phyloP scores from a whole-genome alignment of 345 rosid genomes.

The Heritiera littoralis region DNA sequence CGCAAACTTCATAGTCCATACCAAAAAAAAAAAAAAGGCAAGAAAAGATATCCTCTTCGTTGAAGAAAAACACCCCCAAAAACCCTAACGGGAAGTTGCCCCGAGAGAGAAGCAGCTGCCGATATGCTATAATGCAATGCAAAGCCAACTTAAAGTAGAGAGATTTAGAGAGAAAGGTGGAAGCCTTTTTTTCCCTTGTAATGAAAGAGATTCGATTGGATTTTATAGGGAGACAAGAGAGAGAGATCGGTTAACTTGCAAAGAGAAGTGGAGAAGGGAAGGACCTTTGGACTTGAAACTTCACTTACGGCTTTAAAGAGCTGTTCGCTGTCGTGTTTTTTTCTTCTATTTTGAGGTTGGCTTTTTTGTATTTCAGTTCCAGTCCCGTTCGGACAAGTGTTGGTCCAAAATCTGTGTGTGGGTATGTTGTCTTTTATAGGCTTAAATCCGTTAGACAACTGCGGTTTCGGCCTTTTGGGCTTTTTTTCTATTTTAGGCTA shows the following conservation, averaged over 20 bases:
- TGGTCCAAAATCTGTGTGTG: background rate
- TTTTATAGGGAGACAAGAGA: background rate
- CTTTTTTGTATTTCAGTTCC: background rate
- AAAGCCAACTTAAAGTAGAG: background rate
- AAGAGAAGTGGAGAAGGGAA: background rate
- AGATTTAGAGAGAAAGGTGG: background rate
- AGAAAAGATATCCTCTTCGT: background rate
- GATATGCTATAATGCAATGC: background rate
- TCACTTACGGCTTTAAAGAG: background rate
- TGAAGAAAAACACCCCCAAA: conserved; percentile 7
- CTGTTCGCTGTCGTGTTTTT: background rate
- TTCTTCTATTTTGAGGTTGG: no score
- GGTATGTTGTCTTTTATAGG: background rate
- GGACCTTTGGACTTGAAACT: conserved; percentile 20
- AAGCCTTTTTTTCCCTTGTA: background rate
- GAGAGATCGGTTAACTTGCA: background rate
- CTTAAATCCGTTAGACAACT: background rate
- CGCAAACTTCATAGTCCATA: conserved; percentile 53
- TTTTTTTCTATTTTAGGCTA: background rate
- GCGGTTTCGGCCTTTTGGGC: background rate
- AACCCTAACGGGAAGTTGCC: conserved; percentile 25
- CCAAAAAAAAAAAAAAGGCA: conserved; percentile 20
- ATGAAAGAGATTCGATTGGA: background rate
- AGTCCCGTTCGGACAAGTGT: background rate
- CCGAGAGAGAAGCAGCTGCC: conserved; percentile 1